A percentile compares a stretch with the other conserved stretches of the same genome.
phyloP scores from a whole-genome alignment of 192 early-diverging fungal genomes.

The Linnemannia exigua region DNA sequence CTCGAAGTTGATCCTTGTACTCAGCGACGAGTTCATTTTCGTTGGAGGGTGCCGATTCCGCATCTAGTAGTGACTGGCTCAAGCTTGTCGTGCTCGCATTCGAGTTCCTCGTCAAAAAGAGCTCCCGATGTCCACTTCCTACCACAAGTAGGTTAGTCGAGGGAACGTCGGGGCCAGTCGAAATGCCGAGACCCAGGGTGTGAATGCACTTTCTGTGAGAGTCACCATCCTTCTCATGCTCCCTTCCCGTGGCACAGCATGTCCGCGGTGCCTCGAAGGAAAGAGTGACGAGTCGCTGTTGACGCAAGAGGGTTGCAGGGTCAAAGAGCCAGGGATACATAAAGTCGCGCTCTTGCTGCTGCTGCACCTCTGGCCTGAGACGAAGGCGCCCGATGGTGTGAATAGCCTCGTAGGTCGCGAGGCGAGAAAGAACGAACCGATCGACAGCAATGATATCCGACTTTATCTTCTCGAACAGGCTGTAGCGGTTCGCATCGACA shows the following conservation, averaged over 20 bases:
- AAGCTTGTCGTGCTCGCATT: slow-evolving; percentile 48
- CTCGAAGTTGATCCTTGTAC: slow-evolving; percentile 47
- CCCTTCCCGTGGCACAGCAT: not conserved
- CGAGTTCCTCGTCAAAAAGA: slow-evolving; percentile 21
- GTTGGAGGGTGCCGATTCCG: slow-evolving; percentile 6
- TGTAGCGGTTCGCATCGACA: slow-evolving; percentile 29
- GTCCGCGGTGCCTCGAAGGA: slow-evolving; percentile 36
- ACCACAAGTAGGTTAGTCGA: not conserved
- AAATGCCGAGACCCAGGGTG: slow-evolving; percentile 24
- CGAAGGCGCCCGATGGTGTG: slow-evolving; percentile 59
- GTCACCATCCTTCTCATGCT: not conserved
- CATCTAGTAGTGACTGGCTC: slow-evolving; percentile 31
- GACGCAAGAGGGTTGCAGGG: slow-evolving; percentile 40
- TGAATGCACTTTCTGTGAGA: slow-evolving; percentile 29
- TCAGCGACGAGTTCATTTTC: slow-evolving; percentile 35
- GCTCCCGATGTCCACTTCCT: slow-evolving; percentile 13
- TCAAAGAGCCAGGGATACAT: slow-evolving; percentile 57
- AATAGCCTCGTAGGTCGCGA: slow-evolving; percentile 70
- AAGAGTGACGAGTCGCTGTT: slow-evolving; percentile 48
- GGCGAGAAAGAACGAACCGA: slow-evolving; percentile 58
- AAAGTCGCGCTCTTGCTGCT: slow-evolving; percentile 31
- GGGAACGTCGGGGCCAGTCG: not conserved
- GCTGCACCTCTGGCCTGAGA: slow-evolving; percentile 18
- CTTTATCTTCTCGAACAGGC: slow-evolving; percentile 39
- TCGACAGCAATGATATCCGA: slow-evolving; percentile 54